Base-by-base conservation (phyloP, 306 rosid species). In the Cicer judaicum region DNA sequence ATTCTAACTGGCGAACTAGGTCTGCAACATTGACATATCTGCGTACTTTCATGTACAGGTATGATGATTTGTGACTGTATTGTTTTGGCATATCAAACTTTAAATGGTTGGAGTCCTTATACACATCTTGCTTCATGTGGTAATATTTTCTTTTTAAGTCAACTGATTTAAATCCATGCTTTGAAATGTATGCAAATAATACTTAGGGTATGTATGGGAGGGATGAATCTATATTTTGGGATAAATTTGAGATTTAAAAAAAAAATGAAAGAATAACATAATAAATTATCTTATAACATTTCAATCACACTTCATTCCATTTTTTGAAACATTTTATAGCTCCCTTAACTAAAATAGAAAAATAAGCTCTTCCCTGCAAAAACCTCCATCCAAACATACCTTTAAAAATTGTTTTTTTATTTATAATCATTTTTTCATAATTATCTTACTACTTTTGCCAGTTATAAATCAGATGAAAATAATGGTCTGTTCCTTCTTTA, bases 41-140 rank as follows among this genome's bases (percentile, higher is more conserved):
- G 80, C 92, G 97, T 7, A 87, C 96, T 75, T 94, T 94, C 87
- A 94, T 94, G 99, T 92, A 80, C 83, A 94, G 99, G 99, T 94
- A 85, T 72, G 77, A 69, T 74, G 66, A 62, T 82, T 76, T 61
- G 8, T n/a, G 34, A 68, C 19, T 19, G 74, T 43, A 61, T 82
- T 81, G 10, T 65, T 75, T 76, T 72, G 64, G 53, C 78, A 11
- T 63, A 44, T 15, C 64, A 16, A 73, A 38, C 52, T 47, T 16
- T 60, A 7, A 54, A 76, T 79, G 57, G 56, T 60, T 65, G 66
- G 70, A 42, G 74, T 57, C 70, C 9, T 78, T 83, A 62, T 80
- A 67, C 38, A 9, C 24, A 11, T 73, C 44, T 52, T 64, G 36
- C 70, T 72, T 41, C 74, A 15, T 38, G 53, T 29, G 21, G 39